Evolutionary conservation across 2,329 filamentous ascomycete species (phyloP), one percentile per base, ranked within the genome.

Genomic region (Cryoendolithus antarcticus): DNA sequence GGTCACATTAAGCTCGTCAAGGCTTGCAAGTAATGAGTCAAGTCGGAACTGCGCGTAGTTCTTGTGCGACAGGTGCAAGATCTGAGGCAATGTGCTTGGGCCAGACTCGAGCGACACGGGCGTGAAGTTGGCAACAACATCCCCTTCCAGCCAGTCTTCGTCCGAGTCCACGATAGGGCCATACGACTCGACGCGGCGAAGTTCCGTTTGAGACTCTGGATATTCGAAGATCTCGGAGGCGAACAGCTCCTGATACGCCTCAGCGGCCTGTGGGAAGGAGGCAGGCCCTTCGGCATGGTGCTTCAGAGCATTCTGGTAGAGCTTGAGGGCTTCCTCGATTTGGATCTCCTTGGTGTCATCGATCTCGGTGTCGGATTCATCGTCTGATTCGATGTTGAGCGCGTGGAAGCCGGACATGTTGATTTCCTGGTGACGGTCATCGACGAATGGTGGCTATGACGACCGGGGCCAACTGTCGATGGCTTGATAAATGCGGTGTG

Each of bases 331-430:
- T 64, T 98, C 91, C 55, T 98, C 91, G 55, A 96, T 89, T 70
- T 94, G 88, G 38, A 98, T 78, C 61, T 96, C 89, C 59, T 89
- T 91, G 28, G 88, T 94, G 53, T 91, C 86, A 59, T 98, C 91
- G 55, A 94, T 69, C 62, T 95, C 88, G 52, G 93, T 85, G 57
- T 94, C 86, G 47, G 81, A 69, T 42, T 85, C 84, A 55, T 93
- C 85, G 63, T 95, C 91, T 7, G 85, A 82, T 62, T 95, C 88
- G 63, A 96, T 76, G 60, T 98, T 98, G 61, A 95, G 78, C 38
- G 89, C 85, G 54, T 81, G 77, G 65, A 93, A 96, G 52, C 76
- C 72, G 30, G 68, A 62, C 68, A 70, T 70, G 43, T 33, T 55
- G 38, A 45, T 11, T 9, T 9, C n/a, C 12, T 10, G 6, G 5